Percentiles rank a stretch among this genome's conserved stretches.
phyloP scores from a whole-genome alignment of 2,329 filamentous ascomycete species.

The Beauveria brongniartii region DNA sequence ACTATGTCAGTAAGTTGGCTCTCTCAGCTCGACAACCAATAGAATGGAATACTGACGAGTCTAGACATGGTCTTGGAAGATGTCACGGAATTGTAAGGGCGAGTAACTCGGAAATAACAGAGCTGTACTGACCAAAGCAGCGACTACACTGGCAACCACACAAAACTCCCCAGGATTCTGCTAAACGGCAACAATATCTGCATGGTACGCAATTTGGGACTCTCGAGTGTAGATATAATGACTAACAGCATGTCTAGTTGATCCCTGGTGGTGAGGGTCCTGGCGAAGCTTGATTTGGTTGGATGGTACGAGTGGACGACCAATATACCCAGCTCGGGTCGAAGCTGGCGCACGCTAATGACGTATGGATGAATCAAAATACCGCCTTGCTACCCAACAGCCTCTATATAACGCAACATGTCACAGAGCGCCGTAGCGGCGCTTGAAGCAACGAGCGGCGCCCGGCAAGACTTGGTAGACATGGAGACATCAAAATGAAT shows the following conservation, averaged over 20 bases:
- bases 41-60: slow-evolving; percentile 15
- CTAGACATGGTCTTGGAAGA: slow-evolving; percentile 97
- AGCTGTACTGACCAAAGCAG: slow-evolving; percentile 39
- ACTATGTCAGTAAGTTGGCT: slow-evolving; percentile 90
- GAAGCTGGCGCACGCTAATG: neutral
- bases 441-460: neutral
- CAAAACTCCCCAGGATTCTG: slow-evolving; percentile 87
- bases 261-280: slow-evolving; percentile 74
- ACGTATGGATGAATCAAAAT: neutral
- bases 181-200: slow-evolving; percentile 98
- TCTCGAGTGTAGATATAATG: neutral
- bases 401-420: neutral
- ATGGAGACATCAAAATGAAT: neutral
- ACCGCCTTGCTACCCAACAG: neutral
- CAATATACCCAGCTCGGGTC: slow-evolving; percentile 1
- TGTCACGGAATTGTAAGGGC: slow-evolving; percentile 77
- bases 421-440: neutral
- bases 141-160: slow-evolving; percentile 82
- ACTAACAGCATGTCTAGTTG: slow-evolving; percentile 40
- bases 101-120: neutral
- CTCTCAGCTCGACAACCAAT: neutral
- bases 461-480: neutral
- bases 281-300: slow-evolving; percentile 20
- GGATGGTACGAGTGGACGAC: slow-evolving; percentile 14
- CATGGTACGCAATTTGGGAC: slow-evolving; percentile 61